Conservation (phyloP, 2,329 filamentous ascomycete genomes). For the Elsinoe fawcettii region DNA sequence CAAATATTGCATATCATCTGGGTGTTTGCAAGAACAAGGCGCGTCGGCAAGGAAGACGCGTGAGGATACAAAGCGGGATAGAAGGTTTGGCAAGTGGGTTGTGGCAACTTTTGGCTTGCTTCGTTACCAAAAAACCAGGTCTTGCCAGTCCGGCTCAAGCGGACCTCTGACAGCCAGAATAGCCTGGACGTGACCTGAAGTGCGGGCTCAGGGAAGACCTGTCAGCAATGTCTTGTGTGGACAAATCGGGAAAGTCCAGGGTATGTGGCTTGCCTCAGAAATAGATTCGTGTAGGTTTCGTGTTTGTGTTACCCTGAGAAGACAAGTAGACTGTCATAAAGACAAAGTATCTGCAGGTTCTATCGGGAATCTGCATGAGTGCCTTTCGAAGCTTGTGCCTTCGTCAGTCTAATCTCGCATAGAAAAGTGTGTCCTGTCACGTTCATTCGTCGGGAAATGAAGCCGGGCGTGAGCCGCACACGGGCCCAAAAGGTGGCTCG, state of each 20-base stretch:
- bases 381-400: neutral
- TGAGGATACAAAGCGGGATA: neutral
- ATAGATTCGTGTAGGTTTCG: slow-evolving; percentile 8
- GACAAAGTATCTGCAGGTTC: neutral
- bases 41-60: slow-evolving; percentile 6
- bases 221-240: neutral
- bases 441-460: neutral
- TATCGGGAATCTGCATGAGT: neutral
- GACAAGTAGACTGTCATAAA: neutral
- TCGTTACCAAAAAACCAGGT: slow-evolving; percentile 4
- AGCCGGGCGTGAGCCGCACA: neutral
- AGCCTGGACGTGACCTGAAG: neutral
- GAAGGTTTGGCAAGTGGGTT: neutral
- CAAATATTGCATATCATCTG: neutral
- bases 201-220: neutral
- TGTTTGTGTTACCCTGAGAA: neutral
- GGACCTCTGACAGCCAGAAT: neutral
- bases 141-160: neutral
- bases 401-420: neutral
- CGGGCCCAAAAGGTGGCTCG: neutral
- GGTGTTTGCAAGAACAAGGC: neutral
- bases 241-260: neutral
- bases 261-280: slow-evolving; percentile 7
- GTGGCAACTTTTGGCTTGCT: slow-evolving; percentile 11
- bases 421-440: neutral